These are phyloP conservation scores for Boletus fagicola DNA, from an alignment of 768 basidiomycete species.

Conservation along the genomic window DNA sequence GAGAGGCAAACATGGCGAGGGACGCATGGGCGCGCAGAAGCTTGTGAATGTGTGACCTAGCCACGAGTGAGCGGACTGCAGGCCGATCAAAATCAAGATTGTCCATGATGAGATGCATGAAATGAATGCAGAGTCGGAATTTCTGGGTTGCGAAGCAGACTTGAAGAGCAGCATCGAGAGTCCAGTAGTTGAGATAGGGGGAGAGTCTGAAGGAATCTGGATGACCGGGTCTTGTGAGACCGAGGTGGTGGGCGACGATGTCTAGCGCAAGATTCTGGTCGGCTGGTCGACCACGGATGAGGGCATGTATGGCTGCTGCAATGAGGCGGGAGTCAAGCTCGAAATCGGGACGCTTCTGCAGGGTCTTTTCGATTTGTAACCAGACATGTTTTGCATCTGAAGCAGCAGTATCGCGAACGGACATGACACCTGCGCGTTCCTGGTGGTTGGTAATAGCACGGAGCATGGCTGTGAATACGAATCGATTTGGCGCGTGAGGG, in stretches of 20 bases:
- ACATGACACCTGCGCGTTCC: slow-evolving; percentile 21
- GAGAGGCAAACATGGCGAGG: slow-evolving; percentile 41
- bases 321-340: slow-evolving; percentile 54
- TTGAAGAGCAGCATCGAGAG: slow-evolving; percentile 53
- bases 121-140: slow-evolving; percentile 49
- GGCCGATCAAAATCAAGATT: slow-evolving; percentile 23
- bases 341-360: slow-evolving; percentile 45
- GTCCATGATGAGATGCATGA: slow-evolving; percentile 59
- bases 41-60: slow-evolving; percentile 57
- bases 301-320: slow-evolving; percentile 49
- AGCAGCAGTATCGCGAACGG: slow-evolving; percentile 41
- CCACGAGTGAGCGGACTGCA: slow-evolving; percentile 40
- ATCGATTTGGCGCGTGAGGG: slow-evolving; percentile 55
- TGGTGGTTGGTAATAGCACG: slow-evolving; percentile 38
- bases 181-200: slow-evolving; percentile 43
- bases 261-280: slow-evolving; percentile 70
- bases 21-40: slow-evolving; percentile 52
- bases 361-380: slow-evolving; percentile 57
- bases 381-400: slow-evolving; percentile 72
- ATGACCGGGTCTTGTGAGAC: slow-evolving; percentile 52
- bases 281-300: slow-evolving; percentile 51
- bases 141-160: slow-evolving; percentile 53
- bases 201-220: slow-evolving; percentile 36
- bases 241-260: slow-evolving; percentile 60
- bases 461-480: slow-evolving; percentile 67